Percentiles rank a stretch among this genome's conserved stretches.
Conservation (phyloP, 768 basidiomycete genomes). For the Boletus rubescentipes region DNA sequence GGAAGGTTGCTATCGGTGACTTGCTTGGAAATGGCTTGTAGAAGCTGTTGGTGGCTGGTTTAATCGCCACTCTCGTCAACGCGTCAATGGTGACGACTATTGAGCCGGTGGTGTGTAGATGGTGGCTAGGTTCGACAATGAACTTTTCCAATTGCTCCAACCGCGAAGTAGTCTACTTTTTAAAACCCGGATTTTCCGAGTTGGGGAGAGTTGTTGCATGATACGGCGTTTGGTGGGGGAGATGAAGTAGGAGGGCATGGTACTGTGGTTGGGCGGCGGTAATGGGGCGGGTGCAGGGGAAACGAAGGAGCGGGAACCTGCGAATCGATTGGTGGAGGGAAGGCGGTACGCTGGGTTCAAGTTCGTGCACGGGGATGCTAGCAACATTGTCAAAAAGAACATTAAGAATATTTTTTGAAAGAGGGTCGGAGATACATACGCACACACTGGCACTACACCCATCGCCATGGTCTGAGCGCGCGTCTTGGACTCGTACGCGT, state of each 20-base stretch:
- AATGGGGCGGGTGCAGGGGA: neutral
- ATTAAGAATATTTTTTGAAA: neutral
- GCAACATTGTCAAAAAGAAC: neutral
- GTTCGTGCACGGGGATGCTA: conserved; percentile 63
- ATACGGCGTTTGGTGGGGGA: conserved; percentile 63
- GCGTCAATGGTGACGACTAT: too few relatives aligned
- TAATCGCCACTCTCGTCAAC: too few relatives aligned
- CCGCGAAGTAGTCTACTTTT: too few relatives aligned
- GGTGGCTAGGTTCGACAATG: too few relatives aligned
- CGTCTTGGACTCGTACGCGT: conserved; percentile 46
- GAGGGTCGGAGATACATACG: conserved; percentile 12
- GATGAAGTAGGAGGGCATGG: conserved; percentile 75
- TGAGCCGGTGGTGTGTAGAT: too few relatives aligned
- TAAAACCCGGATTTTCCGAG: conserved; percentile 63
- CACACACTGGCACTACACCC: too few relatives aligned
- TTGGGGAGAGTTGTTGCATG: conserved; percentile 55
- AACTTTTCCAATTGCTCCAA: too few relatives aligned
- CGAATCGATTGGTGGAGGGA: conserved; percentile 44
- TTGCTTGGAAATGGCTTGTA: too few relatives aligned
- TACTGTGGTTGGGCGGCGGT: conserved; percentile 23
- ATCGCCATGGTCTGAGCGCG: conserved; percentile 33
- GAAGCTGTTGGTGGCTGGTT: too few relatives aligned
- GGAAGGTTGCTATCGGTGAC: too few relatives aligned
- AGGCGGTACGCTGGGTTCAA: conserved; percentile 59
- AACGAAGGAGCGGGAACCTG: too few relatives aligned